phyloP scores from a whole-genome alignment of 306 rosid genomes.

The Fagus crenata region DNA sequence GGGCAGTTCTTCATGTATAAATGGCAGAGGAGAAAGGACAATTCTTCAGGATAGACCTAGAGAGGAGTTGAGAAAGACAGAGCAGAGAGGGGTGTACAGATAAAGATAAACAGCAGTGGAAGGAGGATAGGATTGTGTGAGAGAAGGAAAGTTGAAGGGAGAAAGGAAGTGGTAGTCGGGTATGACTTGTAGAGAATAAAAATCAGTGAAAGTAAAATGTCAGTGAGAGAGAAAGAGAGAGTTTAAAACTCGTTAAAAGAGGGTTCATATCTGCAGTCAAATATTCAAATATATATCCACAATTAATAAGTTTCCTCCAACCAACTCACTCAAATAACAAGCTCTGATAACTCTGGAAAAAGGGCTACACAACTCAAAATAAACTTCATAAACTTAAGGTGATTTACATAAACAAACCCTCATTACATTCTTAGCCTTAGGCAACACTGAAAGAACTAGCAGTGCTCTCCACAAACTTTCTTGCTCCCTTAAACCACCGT shows the following conservation, averaged over 20 bases:
- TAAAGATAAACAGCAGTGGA: too few relatives aligned
- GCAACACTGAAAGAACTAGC: slow-evolving; percentile 90
- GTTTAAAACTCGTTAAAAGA: slow-evolving; percentile 13
- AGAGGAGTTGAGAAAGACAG: too few relatives aligned
- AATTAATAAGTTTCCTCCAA: slow-evolving; percentile 36
- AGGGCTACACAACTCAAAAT: slow-evolving; percentile 33
- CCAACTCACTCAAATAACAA: slow-evolving; percentile 37
- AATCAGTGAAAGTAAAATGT: not conserved
- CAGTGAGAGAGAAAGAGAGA: too few relatives aligned
- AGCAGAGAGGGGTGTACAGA: too few relatives aligned
- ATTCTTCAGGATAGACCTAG: too few relatives aligned
- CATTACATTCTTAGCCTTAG: slow-evolving; percentile 36
- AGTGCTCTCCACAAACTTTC: slow-evolving; percentile 74
- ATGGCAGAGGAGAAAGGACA: too few relatives aligned
- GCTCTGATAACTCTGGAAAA: slow-evolving; percentile 18
- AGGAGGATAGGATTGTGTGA: too few relatives aligned
- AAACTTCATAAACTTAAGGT: slow-evolving; percentile 34
- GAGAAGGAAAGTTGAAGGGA: too few relatives aligned
- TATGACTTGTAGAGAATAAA: too few relatives aligned
- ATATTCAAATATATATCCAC: slow-evolving; percentile 31
- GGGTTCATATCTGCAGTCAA: slow-evolving; percentile 18
- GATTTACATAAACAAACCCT: slow-evolving; percentile 46
- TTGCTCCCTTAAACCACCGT: slow-evolving; percentile 99
- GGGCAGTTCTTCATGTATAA: too few relatives aligned
- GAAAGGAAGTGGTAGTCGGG: too few relatives aligned